Evolutionary conservation across 192 early-diverging fungal genomes (phyloP).

Genomic region (Mortierella hygrophila): DNA sequence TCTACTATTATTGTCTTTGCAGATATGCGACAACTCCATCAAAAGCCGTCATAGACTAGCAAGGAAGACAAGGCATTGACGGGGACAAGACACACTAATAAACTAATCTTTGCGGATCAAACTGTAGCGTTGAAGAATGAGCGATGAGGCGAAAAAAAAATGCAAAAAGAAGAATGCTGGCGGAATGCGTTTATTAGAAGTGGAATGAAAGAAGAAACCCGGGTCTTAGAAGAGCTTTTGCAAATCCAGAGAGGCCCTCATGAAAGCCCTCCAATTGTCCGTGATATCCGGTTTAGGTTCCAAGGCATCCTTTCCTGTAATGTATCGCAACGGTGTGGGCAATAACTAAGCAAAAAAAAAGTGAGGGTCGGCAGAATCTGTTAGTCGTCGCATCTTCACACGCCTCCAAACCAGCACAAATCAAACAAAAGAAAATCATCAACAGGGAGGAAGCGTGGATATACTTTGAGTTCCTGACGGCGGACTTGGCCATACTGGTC

Average conservation of each 20-base stretch:
- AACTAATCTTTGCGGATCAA: not conserved
- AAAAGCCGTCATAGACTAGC: conserved; percentile 15
- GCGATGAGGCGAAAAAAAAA: not conserved
- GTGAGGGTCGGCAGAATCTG: not conserved
- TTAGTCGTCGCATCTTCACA: too few species aligned
- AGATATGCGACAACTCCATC: conserved; percentile 37
- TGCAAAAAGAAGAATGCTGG: not conserved
- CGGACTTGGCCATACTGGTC: conserved; percentile 32
- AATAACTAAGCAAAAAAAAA: conserved; percentile 17
- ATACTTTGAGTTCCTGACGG: conserved; percentile 47
- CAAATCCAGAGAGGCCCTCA: not conserved
- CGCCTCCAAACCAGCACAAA: not conserved
- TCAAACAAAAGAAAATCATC: not conserved
- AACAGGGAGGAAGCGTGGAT: not conserved
- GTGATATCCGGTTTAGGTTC: not conserved
- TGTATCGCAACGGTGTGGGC: conserved; percentile 14
- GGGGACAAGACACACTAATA: not conserved
- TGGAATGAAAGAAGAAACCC: not conserved
- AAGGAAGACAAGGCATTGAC: not conserved
- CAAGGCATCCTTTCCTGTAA: not conserved
- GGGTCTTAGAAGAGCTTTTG: conserved; percentile 2
- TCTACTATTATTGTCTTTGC: conserved; percentile 29
- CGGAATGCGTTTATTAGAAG: not conserved
- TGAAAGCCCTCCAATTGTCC: conserved; percentile 27
- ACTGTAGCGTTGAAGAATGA: not conserved